A percentile compares a stretch with the other conserved stretches of the same genome.
These are phyloP conservation scores for Phialocephala sp. DNA, from an alignment of 2,329 filamentous ascomycete genomes.

Conservation along the genomic window DNA sequence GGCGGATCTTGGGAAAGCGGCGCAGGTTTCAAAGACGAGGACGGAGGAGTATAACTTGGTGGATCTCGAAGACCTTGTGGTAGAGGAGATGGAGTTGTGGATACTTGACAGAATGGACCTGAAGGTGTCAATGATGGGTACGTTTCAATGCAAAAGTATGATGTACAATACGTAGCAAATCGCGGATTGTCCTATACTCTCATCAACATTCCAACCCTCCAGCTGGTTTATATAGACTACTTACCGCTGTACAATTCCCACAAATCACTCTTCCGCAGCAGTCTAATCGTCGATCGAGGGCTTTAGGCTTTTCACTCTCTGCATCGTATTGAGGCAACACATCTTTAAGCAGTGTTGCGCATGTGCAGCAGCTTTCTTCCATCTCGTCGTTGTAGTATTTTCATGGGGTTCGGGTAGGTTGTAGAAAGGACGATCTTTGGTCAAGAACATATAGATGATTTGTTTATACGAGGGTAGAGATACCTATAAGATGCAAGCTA, in stretches of 20 bases:
- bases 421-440: constrained; percentile 4
- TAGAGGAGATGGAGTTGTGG: constrained; percentile 62
- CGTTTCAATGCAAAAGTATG: constrained; percentile 8
- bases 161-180: constrained; percentile 52
- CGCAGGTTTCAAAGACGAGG: constrained; percentile 33
- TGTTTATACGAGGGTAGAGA: background rate
- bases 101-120: constrained; percentile 78
- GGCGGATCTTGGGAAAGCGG: constrained; percentile 44
- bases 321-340: constrained; percentile 57
- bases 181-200: constrained; percentile 35
- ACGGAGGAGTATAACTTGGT: constrained; percentile 61
- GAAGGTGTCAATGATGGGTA: constrained; percentile 6
- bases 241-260: constrained; percentile 68
- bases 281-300: constrained; percentile 63
- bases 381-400: constrained; percentile 18
- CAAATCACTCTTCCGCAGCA: constrained; percentile 78
- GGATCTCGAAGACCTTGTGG: constrained; percentile 71
- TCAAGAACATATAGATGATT: constrained; percentile 11
- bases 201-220: background rate
- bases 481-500: background rate
- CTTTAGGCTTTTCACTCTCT: constrained; percentile 64
- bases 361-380: constrained; percentile 67
- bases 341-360: constrained; percentile 64
- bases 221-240: constrained; percentile 33
- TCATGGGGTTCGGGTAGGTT: constrained; percentile 6